Base-by-base conservation (phyloP, 148 eudicot genomes). In the Chenopodium quinoa region DNA sequence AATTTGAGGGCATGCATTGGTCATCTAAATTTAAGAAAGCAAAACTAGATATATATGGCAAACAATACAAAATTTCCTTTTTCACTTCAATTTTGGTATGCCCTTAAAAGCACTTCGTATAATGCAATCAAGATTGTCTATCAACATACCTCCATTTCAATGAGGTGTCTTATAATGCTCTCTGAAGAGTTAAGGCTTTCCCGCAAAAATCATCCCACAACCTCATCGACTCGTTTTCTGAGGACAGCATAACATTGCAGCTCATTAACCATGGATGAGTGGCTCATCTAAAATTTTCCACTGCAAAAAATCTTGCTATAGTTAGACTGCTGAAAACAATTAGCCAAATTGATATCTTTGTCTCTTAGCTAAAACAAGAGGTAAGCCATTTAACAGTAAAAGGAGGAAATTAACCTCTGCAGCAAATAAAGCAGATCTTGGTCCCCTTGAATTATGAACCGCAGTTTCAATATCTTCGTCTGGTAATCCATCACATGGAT, bases 391-490 rank as follows among this genome's bases (percentile, higher is more conserved):
- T 11, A 17, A 54, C 60, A 54, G 17, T 4, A 54, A 54, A 54
- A 54, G 20, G 60, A 54, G 60, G 60, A 54, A 16, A 32, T 86
- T 83, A 69, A 95, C 99, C 85, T 93, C 99, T 73, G 93, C 92
- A 75, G 86, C 92, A 87, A 96, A 93, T 46, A 92, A 84, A 46
- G 93, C 93, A 78, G 95, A 92, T 86, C 87, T 93, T 76, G 98
- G 95, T 80, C 99, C 99, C 81, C 98, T 89, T 63, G 99, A 92
- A 89, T 96, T 96, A 82, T 96, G 98, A 84, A 96, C 91, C 50
- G 95, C 93, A 75, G 94, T 96, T 71, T 93, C 89, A 85, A 96
- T 91, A 86, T 96, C 98, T 81, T 90, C 97, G 89, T 96, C 97
- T 74, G 97, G 86, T 78, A 95, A 87, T 80, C 89, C 97, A 73